Percentiles rank a stretch among this genome's conserved stretches.
Evolutionary conservation across 257 asterid species (phyloP).

Genomic region (Coffea canephora): DNA sequence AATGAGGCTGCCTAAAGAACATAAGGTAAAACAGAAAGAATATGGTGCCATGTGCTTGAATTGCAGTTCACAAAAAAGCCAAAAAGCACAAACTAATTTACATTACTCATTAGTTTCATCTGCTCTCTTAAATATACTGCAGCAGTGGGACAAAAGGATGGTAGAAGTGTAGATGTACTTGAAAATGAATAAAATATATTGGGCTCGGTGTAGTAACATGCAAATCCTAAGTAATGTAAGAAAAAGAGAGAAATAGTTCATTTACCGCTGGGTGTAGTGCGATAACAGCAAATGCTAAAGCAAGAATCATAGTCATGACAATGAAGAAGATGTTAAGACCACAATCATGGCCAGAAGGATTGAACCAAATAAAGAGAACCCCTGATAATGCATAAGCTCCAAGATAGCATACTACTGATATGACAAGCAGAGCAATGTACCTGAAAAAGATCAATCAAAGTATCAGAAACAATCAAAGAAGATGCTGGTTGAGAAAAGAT

Average conservation of each 20-base stretch:
- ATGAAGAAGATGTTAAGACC: slow-evolving; percentile 93
- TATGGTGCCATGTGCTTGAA: neutral
- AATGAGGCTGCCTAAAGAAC: neutral
- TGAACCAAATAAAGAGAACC: slow-evolving; percentile 94
- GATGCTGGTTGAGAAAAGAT: neutral
- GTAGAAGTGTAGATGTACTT: neutral
- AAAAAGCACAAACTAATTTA: neutral
- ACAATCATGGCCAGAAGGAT: slow-evolving; percentile 90
- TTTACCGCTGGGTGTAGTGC: slow-evolving; percentile 87
- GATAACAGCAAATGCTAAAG: slow-evolving; percentile 64
- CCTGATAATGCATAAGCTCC: slow-evolving; percentile 67
- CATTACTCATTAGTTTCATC: too few species aligned
- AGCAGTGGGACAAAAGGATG: neutral
- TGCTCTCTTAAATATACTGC: neutral
- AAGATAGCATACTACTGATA: slow-evolving; percentile 76
- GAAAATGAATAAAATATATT: neutral
- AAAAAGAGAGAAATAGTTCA: neutral
- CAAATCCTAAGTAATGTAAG: neutral
- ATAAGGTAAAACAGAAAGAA: neutral
- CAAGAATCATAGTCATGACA: slow-evolving; percentile 82
- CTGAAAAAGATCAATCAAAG: slow-evolving; percentile 40
- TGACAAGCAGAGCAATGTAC: slow-evolving; percentile 75
- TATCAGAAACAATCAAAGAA: slow-evolving; percentile 25
- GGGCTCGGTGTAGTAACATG: neutral
- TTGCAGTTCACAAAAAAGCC: neutral